phyloP scores from a whole-genome alignment of 805 yeast genomes.

The Candida michaelii region DNA sequence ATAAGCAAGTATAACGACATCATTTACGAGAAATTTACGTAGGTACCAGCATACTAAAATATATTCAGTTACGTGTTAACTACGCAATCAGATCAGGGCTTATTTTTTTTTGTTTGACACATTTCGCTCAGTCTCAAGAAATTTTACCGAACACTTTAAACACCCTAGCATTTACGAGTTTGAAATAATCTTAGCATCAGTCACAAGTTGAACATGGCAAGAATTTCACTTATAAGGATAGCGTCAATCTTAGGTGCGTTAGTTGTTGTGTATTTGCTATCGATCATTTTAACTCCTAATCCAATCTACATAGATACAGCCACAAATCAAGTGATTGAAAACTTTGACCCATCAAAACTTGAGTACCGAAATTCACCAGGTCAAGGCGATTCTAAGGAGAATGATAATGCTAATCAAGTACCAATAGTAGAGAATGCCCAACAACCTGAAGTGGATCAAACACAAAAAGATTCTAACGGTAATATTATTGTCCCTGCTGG shows the following conservation, averaged over 20 bases:
- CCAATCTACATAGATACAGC: slow-evolving; percentile 18
- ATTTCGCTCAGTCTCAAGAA: slow-evolving; percentile 1
- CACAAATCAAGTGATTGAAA: slow-evolving; percentile 16
- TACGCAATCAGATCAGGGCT: slow-evolving; percentile 1
- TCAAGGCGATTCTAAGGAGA: too few species aligned
- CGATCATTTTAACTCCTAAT: slow-evolving; percentile 12
- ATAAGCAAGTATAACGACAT: too few species aligned
- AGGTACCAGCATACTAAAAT: too few species aligned
- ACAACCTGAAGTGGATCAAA: background rate
- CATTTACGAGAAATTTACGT: too few species aligned
- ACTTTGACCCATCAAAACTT: slow-evolving; percentile 8
- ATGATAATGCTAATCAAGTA: background rate
- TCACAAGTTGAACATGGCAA: slow-evolving; percentile 11
- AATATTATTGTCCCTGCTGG: slow-evolving; percentile 10
- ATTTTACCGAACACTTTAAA: background rate
- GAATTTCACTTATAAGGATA: slow-evolving; percentile 13
- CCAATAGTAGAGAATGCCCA: too few species aligned
- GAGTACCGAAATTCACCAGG: background rate
- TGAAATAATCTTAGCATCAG: background rate
- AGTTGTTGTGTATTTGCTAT: slow-evolving; percentile 14
- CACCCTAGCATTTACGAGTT: background rate
- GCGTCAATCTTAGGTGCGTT: slow-evolving; percentile 16
- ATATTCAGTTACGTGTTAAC: background rate
- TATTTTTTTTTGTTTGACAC: too few species aligned
- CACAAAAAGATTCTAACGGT: slow-evolving; percentile 1